Percentiles rank a stretch among this genome's conserved stretches.
phyloP scores from a whole-genome alignment of 2,329 filamentous ascomycete species.

The Peltaster fructicola region DNA sequence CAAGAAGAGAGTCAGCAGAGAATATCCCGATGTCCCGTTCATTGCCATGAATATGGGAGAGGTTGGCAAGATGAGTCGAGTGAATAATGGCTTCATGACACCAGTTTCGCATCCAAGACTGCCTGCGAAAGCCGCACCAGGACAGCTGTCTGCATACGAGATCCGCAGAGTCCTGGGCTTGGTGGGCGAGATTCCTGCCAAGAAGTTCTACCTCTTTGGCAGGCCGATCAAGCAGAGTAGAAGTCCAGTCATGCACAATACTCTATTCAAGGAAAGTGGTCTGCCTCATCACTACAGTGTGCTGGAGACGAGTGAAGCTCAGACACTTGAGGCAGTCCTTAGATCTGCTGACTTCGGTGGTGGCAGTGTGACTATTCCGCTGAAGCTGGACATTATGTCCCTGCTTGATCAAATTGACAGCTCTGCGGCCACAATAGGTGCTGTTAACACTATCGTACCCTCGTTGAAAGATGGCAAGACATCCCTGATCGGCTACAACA shows the following conservation, averaged over 20 bases:
- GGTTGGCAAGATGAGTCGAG: conserved; percentile 70
- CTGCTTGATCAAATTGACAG: conserved; percentile 64
- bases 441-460: conserved; percentile 83
- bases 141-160: conserved; percentile 77
- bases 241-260: conserved; percentile 80
- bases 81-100: conserved; percentile 84
- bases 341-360: conserved; percentile 64
- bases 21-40: conserved; percentile 56
- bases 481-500: conserved; percentile 67
- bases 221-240: conserved; percentile 66
- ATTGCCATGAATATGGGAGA: conserved; percentile 95
- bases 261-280: conserved; percentile 57
- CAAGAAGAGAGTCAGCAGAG: conserved; percentile 53
- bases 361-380: conserved; percentile 84
- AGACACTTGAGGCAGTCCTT: conserved; percentile 47
- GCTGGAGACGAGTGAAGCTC: conserved; percentile 52
- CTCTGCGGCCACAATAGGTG: conserved; percentile 68
- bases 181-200: conserved; percentile 58
- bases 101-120: conserved; percentile 79
- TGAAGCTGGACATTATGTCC: conserved; percentile 76
- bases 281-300: conserved; percentile 69
- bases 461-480: conserved; percentile 20
- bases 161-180: conserved; percentile 65
- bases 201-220: conserved; percentile 75
- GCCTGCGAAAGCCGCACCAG: conserved; percentile 86